phyloP scores from a whole-genome alignment of 1,139 yeast species.

The Magnusiomyces sp. region DNA sequence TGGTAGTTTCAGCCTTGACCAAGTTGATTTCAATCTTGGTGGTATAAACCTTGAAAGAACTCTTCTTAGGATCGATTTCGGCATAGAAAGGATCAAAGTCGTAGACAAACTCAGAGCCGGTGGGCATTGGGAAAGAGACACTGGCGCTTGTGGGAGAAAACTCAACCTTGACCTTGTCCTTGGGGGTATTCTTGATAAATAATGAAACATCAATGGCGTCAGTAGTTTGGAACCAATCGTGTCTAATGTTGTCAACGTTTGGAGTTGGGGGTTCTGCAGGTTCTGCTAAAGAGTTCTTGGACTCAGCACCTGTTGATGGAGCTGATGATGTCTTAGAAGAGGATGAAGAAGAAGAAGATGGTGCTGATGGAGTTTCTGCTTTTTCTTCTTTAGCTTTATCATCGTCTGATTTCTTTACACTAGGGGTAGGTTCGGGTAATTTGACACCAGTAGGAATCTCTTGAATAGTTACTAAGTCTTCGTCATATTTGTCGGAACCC shows the following conservation, averaged over 20 bases:
- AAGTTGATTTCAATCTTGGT: slow-evolving; percentile 69
- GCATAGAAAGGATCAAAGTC: slow-evolving; percentile 42
- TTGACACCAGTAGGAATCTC: slow-evolving; percentile 18
- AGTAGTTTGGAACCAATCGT: slow-evolving; percentile 73
- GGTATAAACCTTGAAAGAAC: slow-evolving; percentile 47
- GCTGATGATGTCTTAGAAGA: neutral
- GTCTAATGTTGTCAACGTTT: slow-evolving; percentile 39
- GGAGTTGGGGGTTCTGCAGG: slow-evolving; percentile 3
- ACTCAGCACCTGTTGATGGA: neutral
- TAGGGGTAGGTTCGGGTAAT: neutral
- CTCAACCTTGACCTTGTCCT: slow-evolving; percentile 35
- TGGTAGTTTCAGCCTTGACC: slow-evolving; percentile 26
- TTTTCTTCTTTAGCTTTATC: slow-evolving; percentile 4
- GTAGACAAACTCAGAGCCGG: slow-evolving; percentile 17
- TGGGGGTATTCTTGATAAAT: slow-evolving; percentile 58
- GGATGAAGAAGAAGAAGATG: slow-evolving; percentile 9
- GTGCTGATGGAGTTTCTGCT: slow-evolving; percentile 1
- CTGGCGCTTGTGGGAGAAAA: slow-evolving; percentile 32
- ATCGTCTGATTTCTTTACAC: slow-evolving; percentile 2
- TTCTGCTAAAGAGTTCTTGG: slow-evolving; percentile 1
- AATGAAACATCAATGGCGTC: slow-evolving; percentile 56
- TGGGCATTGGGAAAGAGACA: slow-evolving; percentile 16
- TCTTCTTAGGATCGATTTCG: slow-evolving; percentile 40
- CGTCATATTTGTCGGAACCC: slow-evolving; percentile 5
- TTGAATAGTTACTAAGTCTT: slow-evolving; percentile 16